A percentile compares a stretch with the other conserved stretches of the same genome.
Conservation (phyloP, 768 basidiomycete genomes). For the Coprinopsis sp. region DNA sequence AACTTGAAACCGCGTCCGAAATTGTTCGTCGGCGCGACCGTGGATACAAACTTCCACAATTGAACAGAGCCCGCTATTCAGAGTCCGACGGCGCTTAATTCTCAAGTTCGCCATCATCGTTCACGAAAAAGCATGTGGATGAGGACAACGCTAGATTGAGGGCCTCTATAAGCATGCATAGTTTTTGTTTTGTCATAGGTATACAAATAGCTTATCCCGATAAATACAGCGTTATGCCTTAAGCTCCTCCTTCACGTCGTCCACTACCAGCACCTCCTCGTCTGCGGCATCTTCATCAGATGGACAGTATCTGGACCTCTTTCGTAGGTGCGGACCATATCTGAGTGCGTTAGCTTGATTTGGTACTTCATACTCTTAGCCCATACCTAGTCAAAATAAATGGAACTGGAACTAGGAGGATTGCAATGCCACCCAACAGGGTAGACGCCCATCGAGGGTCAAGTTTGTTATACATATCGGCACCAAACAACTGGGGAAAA, state of each 20-base stretch:
- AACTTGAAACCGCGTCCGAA: background rate
- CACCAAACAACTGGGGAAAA: conserved; percentile 42
- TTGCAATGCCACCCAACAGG: conserved; percentile 47
- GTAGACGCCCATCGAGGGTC: conserved; percentile 57
- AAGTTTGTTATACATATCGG: conserved; percentile 49
- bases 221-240: too few species aligned
- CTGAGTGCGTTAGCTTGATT: conserved; percentile 15
- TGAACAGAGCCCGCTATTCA: too few species aligned
- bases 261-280: too few species aligned
- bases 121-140: too few species aligned
- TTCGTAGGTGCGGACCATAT: conserved; percentile 40
- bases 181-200: too few species aligned
- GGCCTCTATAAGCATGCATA: too few species aligned
- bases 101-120: too few species aligned
- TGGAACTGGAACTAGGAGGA: conserved; percentile 49
- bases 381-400: conserved; percentile 39
- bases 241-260: background rate
- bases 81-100: too few species aligned
- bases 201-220: too few species aligned
- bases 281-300: conserved; percentile 11
- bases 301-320: conserved; percentile 40
- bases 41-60: background rate
- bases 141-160: too few species aligned
- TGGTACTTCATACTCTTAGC: background rate
- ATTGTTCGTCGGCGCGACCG: background rate